Base-by-base conservation (phyloP, 169 alveolate genomes). In the Eimeria brunetti region DNA sequence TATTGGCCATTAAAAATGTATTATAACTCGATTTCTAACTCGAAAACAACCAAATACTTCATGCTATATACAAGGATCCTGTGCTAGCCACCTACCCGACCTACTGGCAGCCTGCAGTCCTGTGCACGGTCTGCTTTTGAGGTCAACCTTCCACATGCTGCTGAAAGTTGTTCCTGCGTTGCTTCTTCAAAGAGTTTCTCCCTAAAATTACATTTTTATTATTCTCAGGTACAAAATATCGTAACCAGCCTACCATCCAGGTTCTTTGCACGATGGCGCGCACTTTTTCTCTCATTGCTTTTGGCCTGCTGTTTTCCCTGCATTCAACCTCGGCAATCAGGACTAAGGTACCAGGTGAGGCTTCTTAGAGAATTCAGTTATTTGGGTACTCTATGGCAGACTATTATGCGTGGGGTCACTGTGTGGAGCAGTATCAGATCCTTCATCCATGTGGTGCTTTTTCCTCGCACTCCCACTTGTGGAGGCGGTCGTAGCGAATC, bases 281-380 rank as follows among this genome's bases (percentile, higher is more conserved):
- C 51, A 64, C 81, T 24, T n/a, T 86, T 46, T 86, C 83, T 4
- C 30, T 86, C 1, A 49, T 86, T 51, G 92, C 92, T 12, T 27
- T 86, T 36, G 92, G 92, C 67, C 80, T 86, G 92, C 81, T 86
- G 41, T 86, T 38, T 38, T 60, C 83, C 92, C 51, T 62, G n/a
- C 67, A 62, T n/a, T 49, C 83, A 36, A 62, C 46, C 24, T 62
- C 30, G 53, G 78, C 81, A 20, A 20, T 86, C 73, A 60, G 81
- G 53, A 86, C 92, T 3, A 86, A 24, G 41, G 83, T 41, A 18
- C 58, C 92, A 58, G 92, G 92, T 86, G 14, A 86, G 80, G 46
- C 76, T 33, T 9, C 6, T 33, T 16, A 27, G 46, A 12, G 16
- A 16, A 73, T 73, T 36, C 83, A 36, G 8, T 36, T 6, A 2